Evolutionary conservation across 2,329 filamentous ascomycete genomes (phyloP).

Genomic region (Exophiala alcalophila): DNA sequence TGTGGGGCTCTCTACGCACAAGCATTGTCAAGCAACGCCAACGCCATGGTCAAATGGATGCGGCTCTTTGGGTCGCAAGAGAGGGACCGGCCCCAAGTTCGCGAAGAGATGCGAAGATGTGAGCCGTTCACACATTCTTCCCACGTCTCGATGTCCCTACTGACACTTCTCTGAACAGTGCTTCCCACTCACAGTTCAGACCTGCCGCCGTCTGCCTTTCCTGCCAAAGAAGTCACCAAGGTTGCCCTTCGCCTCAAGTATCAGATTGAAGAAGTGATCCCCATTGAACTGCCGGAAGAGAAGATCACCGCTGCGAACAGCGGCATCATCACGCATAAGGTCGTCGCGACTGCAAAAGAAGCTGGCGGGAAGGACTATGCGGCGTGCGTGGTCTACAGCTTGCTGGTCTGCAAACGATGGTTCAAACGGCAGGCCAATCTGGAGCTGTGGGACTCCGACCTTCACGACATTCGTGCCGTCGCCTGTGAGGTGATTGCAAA

Average conservation of each 20-base stretch:
- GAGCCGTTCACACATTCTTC: conserved; percentile 29
- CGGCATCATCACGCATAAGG: conserved; percentile 74
- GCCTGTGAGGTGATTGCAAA: conserved; percentile 94
- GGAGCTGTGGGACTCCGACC: conserved; percentile 89
- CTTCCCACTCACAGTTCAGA: conserved; percentile 43
- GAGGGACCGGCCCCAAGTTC: conserved; percentile 34
- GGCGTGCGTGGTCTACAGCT: conserved; percentile 78
- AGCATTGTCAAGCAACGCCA: not conserved
- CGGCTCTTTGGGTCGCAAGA: conserved; percentile 22
- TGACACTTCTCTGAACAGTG: conserved; percentile 31
- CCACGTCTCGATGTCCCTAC: not conserved
- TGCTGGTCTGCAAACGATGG: conserved; percentile 71
- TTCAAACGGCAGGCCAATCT: conserved; percentile 74
- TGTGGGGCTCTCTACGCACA: no score
- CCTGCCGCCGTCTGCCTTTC: conserved; percentile 59
- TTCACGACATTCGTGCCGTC: conserved; percentile 72
- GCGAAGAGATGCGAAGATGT: conserved; percentile 43
- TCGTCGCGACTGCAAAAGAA: conserved; percentile 75
- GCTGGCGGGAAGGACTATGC: conserved; percentile 73
- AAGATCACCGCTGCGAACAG: conserved; percentile 78
- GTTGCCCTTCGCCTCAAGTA: conserved; percentile 86
- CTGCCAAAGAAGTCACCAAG: conserved; percentile 79
- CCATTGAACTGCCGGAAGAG: conserved; percentile 79
- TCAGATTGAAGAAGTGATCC: conserved; percentile 82
- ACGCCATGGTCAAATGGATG: conserved; percentile 25